Evolutionary conservation across 768 basidiomycete genomes (phyloP).

Genomic region (Tulasnella sp.): DNA sequence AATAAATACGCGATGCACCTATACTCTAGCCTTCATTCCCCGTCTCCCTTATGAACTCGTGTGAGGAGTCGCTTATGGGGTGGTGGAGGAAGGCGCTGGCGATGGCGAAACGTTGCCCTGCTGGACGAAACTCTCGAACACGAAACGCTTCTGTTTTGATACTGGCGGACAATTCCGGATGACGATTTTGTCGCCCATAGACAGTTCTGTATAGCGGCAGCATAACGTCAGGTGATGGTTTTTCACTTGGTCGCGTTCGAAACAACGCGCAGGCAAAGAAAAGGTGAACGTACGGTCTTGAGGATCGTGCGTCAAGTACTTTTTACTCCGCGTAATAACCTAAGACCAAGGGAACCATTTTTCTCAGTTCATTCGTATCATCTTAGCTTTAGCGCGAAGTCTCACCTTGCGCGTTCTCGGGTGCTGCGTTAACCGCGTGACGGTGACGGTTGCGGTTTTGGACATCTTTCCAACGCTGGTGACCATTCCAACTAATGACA

Average conservation of each 20-base stretch:
- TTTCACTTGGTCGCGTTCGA: not conserved
- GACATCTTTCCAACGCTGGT: slow-evolving; percentile 82
- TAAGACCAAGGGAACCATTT: slow-evolving; percentile 41
- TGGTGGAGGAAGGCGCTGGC: not conserved
- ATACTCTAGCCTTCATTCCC: no score
- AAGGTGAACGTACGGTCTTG: slow-evolving; percentile 58
- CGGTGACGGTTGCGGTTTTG: slow-evolving; percentile 83
- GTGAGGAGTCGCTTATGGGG: no score
- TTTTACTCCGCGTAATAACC: slow-evolving; percentile 76
- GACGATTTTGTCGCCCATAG: slow-evolving; percentile 67
- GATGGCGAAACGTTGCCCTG: not conserved
- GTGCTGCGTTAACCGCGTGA: slow-evolving; percentile 73
- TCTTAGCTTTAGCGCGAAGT: slow-evolving; percentile 2
- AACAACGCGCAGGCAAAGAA: not conserved
- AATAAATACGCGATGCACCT: no score
- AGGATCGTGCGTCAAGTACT: slow-evolving; percentile 77
- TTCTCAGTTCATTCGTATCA: slow-evolving; percentile 21
- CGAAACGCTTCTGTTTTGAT: slow-evolving; percentile 79
- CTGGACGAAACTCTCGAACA: slow-evolving; percentile 50
- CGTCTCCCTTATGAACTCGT: no score
- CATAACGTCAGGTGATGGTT: no score
- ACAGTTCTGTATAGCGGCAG: slow-evolving; percentile 54
- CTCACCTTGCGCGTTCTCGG: slow-evolving; percentile 75
- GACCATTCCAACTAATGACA: slow-evolving; percentile 73
- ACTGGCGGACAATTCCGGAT: slow-evolving; percentile 83